Conservation (phyloP, 1,139 yeast species). For the Pichia sp. region DNA sequence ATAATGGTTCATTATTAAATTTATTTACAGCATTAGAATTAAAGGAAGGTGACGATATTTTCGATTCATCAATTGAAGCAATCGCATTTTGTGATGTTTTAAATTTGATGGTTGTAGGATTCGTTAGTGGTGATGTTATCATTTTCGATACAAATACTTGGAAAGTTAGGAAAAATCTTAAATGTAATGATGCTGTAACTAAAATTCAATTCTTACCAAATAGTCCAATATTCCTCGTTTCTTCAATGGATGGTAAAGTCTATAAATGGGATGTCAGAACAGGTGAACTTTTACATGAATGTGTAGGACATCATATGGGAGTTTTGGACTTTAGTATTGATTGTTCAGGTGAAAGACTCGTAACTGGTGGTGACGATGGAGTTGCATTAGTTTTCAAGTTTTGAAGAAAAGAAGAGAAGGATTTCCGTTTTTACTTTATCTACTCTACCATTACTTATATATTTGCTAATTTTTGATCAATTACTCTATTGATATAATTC, state of each 20-base stretch:
- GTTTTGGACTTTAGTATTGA: slow-evolving; percentile 67
- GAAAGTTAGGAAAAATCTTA: slow-evolving; percentile 70
- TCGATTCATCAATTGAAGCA: slow-evolving; percentile 80
- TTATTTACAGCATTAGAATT: slow-evolving; percentile 56
- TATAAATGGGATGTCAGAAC: slow-evolving; percentile 87
- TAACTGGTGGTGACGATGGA: slow-evolving; percentile 98
- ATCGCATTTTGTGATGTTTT: slow-evolving; percentile 69
- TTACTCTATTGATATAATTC: slow-evolving; percentile 41
- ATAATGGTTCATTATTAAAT: slow-evolving; percentile 63
- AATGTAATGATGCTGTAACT: slow-evolving; percentile 76
- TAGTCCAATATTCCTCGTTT: slow-evolving; percentile 55
- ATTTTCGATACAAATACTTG: slow-evolving; percentile 80
- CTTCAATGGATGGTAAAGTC: slow-evolving; percentile 79
- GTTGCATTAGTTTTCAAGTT: slow-evolving; percentile 63
- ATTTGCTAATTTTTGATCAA: slow-evolving; percentile 41
- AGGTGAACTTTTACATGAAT: slow-evolving; percentile 66
- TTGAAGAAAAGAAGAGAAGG: not conserved
- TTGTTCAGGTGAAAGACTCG: slow-evolving; percentile 54
- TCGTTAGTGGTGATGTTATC: slow-evolving; percentile 79
- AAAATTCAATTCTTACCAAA: slow-evolving; percentile 59
- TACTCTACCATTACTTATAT: not conserved
- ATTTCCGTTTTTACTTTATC: not conserved
- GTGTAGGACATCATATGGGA: slow-evolving; percentile 92
- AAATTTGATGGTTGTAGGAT: slow-evolving; percentile 72
- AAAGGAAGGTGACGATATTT: slow-evolving; percentile 54